Base-by-base conservation (phyloP, 345 rosid species). In the Toxicodendron radicans region DNA sequence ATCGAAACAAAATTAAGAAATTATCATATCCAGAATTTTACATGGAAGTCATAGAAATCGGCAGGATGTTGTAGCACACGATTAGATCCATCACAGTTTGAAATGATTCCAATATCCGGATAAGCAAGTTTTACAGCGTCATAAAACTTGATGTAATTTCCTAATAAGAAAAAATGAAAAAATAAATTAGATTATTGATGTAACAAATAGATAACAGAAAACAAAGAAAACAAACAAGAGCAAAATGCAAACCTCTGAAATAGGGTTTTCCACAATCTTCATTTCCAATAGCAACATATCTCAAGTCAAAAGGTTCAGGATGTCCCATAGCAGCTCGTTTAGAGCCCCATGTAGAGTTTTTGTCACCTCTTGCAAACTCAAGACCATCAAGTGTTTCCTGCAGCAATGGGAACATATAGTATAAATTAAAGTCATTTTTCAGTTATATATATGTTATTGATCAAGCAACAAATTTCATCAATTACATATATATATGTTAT, bases 351-450 rank as follows among this genome's bases (percentile, higher is more conserved):
- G 71, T 86, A 54, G 99, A 90, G 79, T 77, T 79, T 30, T 87
- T 61, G 76, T 83, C 90, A 58, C 97, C 99, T 80, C 90, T 83
- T 35, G 99, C 96, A 86, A 95, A 95, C 77, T 91, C 97, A 46
- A 93, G 79, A 62, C 99, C 93, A 58, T 93, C 99, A 52, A 95
- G 92, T 67, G 99, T 97, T 84, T 95, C 98, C 98, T 95, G 86
- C 67, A 85, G 86, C 67, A 85, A 83, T 52, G 54, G 58, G 59
- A 33, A 72, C 43, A 38, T 7, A 38, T 38, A 5, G 8, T 7
- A 27, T n/a, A n/a, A n/a, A 35, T 35, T 35, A 35, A 32, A 35
- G 41, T 2, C 41, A 35, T 2, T 35, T 35, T 35, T 38, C 8
- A 38, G 8, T 38, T 5, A 38, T 7, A 38, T 38, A 5, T 5